Percentiles rank a stretch among this genome's conserved stretches.
Evolutionary conservation across 75 land plant genomes (phyloP).

Genomic region (Pinus tabuliformis): DNA sequence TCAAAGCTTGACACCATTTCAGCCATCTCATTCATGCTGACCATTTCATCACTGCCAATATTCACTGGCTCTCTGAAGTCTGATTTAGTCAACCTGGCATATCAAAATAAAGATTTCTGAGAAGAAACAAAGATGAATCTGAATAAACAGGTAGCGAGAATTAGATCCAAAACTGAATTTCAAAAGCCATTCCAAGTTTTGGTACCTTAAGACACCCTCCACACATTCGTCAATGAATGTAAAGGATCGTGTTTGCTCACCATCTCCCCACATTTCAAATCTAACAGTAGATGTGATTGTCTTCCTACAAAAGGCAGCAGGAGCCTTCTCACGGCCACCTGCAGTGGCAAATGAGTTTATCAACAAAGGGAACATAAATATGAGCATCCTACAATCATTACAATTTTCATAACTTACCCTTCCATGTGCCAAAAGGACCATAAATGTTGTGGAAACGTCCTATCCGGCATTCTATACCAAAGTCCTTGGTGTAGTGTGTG

Average conservation of each 20-base stretch:
- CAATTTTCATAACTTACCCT: slow-evolving; percentile 46
- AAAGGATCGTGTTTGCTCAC: slow-evolving; percentile 90
- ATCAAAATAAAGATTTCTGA: neutral
- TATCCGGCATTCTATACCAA: slow-evolving; percentile 84
- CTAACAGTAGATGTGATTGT: slow-evolving; percentile 68
- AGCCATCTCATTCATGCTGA: slow-evolving; percentile 99
- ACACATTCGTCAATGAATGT: slow-evolving; percentile 99
- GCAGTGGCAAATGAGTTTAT: slow-evolving; percentile 14
- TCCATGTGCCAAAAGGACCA: slow-evolving; percentile 96
- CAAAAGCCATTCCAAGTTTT: neutral
- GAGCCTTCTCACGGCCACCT: slow-evolving; percentile 99
- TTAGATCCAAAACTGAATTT: neutral
- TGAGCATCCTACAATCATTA: neutral
- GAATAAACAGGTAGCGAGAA: neutral
- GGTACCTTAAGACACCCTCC: slow-evolving; percentile 92
- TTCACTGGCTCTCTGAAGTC: slow-evolving; percentile 96
- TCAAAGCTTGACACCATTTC: slow-evolving; percentile 89
- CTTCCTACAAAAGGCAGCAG: slow-evolving; percentile 97
- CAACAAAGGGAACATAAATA: slow-evolving; percentile 13
- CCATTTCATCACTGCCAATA: slow-evolving; percentile 98
- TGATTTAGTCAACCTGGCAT: slow-evolving; percentile 85
- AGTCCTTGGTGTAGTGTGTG: slow-evolving; percentile 94
- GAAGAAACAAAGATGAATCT: no score
- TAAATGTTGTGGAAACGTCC: slow-evolving; percentile 94
- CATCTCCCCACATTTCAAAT: slow-evolving; percentile 99